These are phyloP conservation scores for Fusarium siculi DNA, from an alignment of 2,329 filamentous ascomycete genomes.

Conservation along the genomic window DNA sequence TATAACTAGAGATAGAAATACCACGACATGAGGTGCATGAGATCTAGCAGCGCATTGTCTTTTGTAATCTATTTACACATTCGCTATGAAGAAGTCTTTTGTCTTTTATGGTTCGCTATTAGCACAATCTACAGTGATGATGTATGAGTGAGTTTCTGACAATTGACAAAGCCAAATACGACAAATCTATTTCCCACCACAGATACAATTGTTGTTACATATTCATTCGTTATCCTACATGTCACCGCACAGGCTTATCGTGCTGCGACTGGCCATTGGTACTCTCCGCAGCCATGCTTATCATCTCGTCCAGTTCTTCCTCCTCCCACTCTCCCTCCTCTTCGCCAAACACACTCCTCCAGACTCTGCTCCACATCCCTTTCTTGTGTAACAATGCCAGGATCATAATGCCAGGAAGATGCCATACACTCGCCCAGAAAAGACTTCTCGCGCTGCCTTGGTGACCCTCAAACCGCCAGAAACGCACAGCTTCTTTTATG, in stretches of 20 bases:
- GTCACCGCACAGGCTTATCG: constrained; percentile 31
- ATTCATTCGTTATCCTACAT: constrained; percentile 23
- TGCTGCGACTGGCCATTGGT: constrained; percentile 30
- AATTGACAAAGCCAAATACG: constrained; percentile 11
- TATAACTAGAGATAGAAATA: constrained; percentile 47
- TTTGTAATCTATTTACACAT: constrained; percentile 7
- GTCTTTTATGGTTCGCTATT: background rate
- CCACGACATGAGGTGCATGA: constrained; percentile 32
- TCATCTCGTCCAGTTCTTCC: constrained; percentile 60
- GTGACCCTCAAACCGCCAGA: constrained; percentile 82
- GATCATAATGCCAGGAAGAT: constrained; percentile 89
- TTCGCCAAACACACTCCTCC: constrained; percentile 72
- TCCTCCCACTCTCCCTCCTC: constrained; percentile 68
- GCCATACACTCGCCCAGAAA: constrained; percentile 99
- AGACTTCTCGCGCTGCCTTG: constrained; percentile 83
- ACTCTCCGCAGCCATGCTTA: constrained; percentile 48
- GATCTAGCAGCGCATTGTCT: constrained; percentile 23
- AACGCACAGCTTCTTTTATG: constrained; percentile 78
- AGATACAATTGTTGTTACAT: constrained; percentile 44
- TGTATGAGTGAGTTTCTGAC: constrained; percentile 26
- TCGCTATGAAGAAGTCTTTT: background rate
- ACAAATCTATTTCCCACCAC: constrained; percentile 16
- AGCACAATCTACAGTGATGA: constrained; percentile 28
- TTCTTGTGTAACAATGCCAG: constrained; percentile 93
- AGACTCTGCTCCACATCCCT: constrained; percentile 87